phyloP scores from a whole-genome alignment of 108 stramenopile species.

The Craspedostauros australis region DNA sequence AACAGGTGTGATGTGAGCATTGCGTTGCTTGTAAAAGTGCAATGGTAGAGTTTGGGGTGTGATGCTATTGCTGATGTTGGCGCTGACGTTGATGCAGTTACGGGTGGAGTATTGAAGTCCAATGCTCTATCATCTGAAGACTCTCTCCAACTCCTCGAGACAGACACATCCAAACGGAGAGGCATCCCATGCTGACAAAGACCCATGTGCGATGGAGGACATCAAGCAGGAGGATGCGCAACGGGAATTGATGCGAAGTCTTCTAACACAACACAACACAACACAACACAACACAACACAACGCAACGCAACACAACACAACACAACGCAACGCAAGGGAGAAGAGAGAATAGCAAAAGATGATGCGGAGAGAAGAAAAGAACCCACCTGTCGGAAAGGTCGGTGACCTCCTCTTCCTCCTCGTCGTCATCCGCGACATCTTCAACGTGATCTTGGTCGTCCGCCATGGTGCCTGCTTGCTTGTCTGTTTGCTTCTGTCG shows the following conservation, averaged over 20 bases:
- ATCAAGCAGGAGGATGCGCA: background rate
- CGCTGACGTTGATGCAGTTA: background rate
- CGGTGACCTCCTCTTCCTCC: constrained; percentile 64
- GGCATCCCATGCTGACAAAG: too few relatives aligned
- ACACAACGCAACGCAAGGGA: background rate
- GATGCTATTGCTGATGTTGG: background rate
- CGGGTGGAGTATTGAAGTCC: too few relatives aligned
- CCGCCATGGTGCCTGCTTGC: constrained; percentile 18
- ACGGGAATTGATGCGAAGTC: background rate
- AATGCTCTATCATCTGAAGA: too few relatives aligned
- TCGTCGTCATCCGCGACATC: constrained; percentile 22
- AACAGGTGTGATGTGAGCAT: too few relatives aligned
- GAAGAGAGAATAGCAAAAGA: background rate
- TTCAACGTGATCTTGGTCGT: constrained; percentile 32
- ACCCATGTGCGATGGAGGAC: too few relatives aligned
- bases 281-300: background rate
- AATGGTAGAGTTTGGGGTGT: background rate
- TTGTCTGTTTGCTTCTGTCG: too few relatives aligned
- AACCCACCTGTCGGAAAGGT: constrained; percentile 71
- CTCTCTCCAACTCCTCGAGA: too few relatives aligned
- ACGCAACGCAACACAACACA: background rate
- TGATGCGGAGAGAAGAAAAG: background rate
- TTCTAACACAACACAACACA: background rate
- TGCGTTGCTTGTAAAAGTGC: background rate
- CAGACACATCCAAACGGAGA: too few relatives aligned